Conservation (phyloP, 257 asterid species). For the Solanum neorickii region DNA sequence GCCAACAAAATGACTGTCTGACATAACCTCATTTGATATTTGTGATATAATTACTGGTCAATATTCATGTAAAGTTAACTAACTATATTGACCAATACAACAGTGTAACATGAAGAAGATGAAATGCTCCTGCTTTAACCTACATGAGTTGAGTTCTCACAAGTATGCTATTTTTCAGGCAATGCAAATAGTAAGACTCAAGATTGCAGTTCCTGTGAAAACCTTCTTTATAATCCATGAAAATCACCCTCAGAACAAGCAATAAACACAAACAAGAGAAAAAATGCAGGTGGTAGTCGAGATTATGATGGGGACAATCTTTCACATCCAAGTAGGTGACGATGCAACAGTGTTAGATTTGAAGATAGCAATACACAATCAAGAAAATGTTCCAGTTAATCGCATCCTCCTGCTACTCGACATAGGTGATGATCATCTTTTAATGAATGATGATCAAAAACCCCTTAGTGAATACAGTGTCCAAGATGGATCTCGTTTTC, state of each 20-base stretch:
- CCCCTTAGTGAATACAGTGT: slow-evolving; percentile 38
- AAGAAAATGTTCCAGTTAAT: slow-evolving; percentile 38
- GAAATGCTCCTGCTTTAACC: neutral
- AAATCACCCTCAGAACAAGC: neutral
- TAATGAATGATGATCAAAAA: slow-evolving; percentile 22
- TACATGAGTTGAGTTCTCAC: neutral
- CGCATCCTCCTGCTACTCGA: slow-evolving; percentile 42
- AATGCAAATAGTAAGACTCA: slow-evolving; percentile 9
- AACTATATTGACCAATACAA: neutral
- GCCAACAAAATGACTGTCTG: neutral
- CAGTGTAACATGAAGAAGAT: neutral
- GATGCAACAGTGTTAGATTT: slow-evolving; percentile 42
- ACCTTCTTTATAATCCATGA: slow-evolving; percentile 3
- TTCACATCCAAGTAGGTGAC: slow-evolving; percentile 33
- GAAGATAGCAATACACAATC: slow-evolving; percentile 39
- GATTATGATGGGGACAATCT: slow-evolving; percentile 41
- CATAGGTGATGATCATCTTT: neutral
- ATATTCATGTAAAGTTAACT: neutral
- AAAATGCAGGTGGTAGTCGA: slow-evolving; percentile 47
- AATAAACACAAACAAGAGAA: neutral
- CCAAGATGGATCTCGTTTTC: slow-evolving; percentile 44
- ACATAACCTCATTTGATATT: neutral
- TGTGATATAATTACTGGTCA: neutral
- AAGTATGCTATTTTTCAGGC: slow-evolving; percentile 12
- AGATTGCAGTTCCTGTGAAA: slow-evolving; percentile 20